Evolutionary conservation across 192 early-diverging fungal species (phyloP).

Genomic region (Jimgerdemannia lactiflua): DNA sequence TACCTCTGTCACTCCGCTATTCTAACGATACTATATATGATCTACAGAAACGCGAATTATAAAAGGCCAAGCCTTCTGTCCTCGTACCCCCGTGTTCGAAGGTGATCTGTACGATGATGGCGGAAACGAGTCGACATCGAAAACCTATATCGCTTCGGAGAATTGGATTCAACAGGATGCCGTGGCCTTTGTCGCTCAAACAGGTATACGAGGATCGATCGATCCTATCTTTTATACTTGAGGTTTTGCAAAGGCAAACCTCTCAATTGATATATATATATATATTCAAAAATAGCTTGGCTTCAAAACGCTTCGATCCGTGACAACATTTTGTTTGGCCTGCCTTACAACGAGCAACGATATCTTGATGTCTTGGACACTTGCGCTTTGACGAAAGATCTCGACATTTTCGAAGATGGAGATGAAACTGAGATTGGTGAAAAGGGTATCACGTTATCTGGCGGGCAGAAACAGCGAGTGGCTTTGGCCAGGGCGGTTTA

Average conservation of each 20-base stretch:
- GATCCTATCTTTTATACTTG: neutral
- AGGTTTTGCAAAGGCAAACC: constrained; percentile 1
- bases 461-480: constrained; percentile 89
- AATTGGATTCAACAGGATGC: constrained; percentile 42
- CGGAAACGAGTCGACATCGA: neutral
- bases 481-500: constrained; percentile 88
- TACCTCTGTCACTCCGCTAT: too few species aligned
- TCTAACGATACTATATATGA: neutral
- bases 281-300: constrained; percentile 45
- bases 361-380: constrained; percentile 54
- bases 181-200: constrained; percentile 76
- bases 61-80: constrained; percentile 35
- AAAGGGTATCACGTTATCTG: constrained; percentile 82
- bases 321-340: constrained; percentile 76
- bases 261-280: neutral
- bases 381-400: constrained; percentile 59
- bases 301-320: constrained; percentile 59
- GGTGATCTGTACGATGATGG: neutral
- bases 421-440: constrained; percentile 75
- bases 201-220: constrained; percentile 8
- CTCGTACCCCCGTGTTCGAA: constrained; percentile 18
- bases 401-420: constrained; percentile 49
- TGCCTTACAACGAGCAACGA: constrained; percentile 37
- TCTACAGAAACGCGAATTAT: constrained; percentile 33
- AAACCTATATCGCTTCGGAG: constrained; percentile 6